Percentiles rank a stretch among this genome's conserved stretches.
Conservation (phyloP, 1,139 yeast genomes). For the Insectozyma bohioensis region DNA sequence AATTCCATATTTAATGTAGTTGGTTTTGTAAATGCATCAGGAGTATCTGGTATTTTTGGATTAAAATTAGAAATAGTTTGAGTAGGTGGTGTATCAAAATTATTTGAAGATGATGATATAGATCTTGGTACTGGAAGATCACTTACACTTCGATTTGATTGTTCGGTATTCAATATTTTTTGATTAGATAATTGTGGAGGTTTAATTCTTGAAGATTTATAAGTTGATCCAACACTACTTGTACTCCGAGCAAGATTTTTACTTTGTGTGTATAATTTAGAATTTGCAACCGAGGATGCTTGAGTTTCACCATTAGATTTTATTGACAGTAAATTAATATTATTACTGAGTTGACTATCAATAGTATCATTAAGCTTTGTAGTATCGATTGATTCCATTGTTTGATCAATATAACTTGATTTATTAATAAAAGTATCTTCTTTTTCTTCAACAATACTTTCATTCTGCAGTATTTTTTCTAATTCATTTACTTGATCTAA, state of each 20-base stretch:
- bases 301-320: slow-evolving; percentile 4
- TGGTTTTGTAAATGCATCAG: slow-evolving; percentile 18
- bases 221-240: slow-evolving; percentile 15
- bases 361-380: slow-evolving; percentile 5
- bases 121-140: slow-evolving; percentile 8
- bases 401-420: not conserved
- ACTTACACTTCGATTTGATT: not conserved
- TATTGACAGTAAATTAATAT: no score
- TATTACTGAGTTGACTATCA: slow-evolving; percentile 7
- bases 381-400: slow-evolving; percentile 10
- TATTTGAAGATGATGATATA: slow-evolving; percentile 2
- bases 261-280: slow-evolving; percentile 5
- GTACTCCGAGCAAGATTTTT: slow-evolving; percentile 11
- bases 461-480: slow-evolving; percentile 6
- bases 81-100: slow-evolving; percentile 12
- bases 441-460: not conserved
- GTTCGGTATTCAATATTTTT: slow-evolving; percentile 2
- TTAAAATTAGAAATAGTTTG: slow-evolving; percentile 16
- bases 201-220: slow-evolving; percentile 15
- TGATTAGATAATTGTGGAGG: slow-evolving; percentile 18
- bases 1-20: slow-evolving; percentile 7
- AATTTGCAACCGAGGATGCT: no score
- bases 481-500: not conserved
- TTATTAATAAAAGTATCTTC: slow-evolving; percentile 1
- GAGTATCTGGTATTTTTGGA: slow-evolving; percentile 17